phyloP scores from a whole-genome alignment of 2,329 filamentous ascomycete genomes.

The Microsporum canis region DNA sequence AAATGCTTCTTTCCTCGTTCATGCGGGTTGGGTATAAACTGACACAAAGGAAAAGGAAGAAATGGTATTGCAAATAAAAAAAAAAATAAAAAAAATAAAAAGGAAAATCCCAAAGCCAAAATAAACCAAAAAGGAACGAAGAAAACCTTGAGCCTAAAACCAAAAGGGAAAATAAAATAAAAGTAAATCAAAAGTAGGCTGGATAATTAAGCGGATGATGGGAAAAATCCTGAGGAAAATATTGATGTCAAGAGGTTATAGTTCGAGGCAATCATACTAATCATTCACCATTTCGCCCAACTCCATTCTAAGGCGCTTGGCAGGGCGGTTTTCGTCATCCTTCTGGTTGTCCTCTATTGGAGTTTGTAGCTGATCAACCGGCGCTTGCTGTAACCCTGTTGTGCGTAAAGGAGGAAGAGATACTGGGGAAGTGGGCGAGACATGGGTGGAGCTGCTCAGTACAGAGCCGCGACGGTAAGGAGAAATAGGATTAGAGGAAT shows the following conservation, averaged over 20 bases:
- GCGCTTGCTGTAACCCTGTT: not conserved
- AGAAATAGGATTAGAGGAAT: not conserved
- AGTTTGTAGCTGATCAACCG: not conserved
- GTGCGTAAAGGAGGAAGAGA: conserved; percentile 3
- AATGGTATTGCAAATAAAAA: conserved; percentile 1
- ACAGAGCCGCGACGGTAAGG: not conserved
- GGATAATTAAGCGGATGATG: not conserved
- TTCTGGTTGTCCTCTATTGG: not conserved
- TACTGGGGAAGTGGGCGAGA: not conserved
- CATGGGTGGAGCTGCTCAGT: not conserved
- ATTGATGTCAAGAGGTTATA: not conserved
- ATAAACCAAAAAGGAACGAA: not conserved
- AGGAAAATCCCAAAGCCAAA: not conserved
- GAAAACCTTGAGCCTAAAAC: not conserved
- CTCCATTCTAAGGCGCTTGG: conserved; percentile 14
- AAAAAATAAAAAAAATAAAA: not conserved
- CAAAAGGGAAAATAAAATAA: not conserved
- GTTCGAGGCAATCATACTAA: conserved; percentile 7
- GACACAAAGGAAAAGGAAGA: not conserved
- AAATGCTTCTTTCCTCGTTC: conserved; percentile 1
- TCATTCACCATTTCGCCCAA: conserved; percentile 16
- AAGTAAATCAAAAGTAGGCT: not conserved
- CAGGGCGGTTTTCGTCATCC: conserved; percentile 7
- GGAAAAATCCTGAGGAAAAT: not conserved
- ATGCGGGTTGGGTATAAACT: conserved; percentile 1